These are phyloP conservation scores for Candida quercuum DNA, from an alignment of 805 yeast genomes.

Conservation along the genomic window DNA sequence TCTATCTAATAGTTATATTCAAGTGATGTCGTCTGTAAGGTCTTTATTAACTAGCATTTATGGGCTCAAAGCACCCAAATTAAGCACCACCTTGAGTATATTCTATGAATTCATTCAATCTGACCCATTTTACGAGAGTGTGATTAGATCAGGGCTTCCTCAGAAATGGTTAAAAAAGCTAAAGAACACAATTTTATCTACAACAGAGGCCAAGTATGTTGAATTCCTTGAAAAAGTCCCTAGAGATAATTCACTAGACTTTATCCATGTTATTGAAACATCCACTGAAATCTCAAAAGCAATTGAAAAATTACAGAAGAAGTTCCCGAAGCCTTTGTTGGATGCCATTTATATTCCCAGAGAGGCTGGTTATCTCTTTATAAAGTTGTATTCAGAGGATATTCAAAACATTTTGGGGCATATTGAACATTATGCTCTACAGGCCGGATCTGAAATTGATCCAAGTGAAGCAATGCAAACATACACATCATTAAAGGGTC, in stretches of 20 bases:
- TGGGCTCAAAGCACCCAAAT: slow-evolving; percentile 46
- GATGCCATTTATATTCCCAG: slow-evolving; percentile 49
- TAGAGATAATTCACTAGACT: slow-evolving; percentile 45
- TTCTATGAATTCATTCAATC: slow-evolving; percentile 45
- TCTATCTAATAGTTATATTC: slow-evolving; percentile 40
- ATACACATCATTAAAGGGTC: slow-evolving; percentile 46
- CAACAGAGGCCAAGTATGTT: slow-evolving; percentile 41
- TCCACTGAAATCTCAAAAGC: slow-evolving; percentile 47
- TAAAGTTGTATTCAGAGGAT: slow-evolving; percentile 50
- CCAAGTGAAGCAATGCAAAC: slow-evolving; percentile 55
- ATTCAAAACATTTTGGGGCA: slow-evolving; percentile 45
- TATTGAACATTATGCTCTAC: slow-evolving; percentile 34
- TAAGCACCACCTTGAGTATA: slow-evolving; percentile 46
- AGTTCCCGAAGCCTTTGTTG: slow-evolving; percentile 56
- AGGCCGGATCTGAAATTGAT: slow-evolving; percentile 29
- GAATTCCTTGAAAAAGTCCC: slow-evolving; percentile 48
- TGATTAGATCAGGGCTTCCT: slow-evolving; percentile 31
- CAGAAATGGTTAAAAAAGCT: slow-evolving; percentile 39
- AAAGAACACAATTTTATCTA: slow-evolving; percentile 29
- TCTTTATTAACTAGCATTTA: slow-evolving; percentile 36
- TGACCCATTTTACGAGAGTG: slow-evolving; percentile 37
- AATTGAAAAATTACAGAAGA: slow-evolving; percentile 48
- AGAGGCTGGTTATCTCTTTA: slow-evolving; percentile 42
- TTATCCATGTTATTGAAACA: slow-evolving; percentile 51
- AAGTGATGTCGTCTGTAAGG: slow-evolving; percentile 40